Evolutionary conservation across 805 yeast species (phyloP), one percentile per base, ranked within the genome.

Genomic region (Hanseniaspora thailandica): DNA sequence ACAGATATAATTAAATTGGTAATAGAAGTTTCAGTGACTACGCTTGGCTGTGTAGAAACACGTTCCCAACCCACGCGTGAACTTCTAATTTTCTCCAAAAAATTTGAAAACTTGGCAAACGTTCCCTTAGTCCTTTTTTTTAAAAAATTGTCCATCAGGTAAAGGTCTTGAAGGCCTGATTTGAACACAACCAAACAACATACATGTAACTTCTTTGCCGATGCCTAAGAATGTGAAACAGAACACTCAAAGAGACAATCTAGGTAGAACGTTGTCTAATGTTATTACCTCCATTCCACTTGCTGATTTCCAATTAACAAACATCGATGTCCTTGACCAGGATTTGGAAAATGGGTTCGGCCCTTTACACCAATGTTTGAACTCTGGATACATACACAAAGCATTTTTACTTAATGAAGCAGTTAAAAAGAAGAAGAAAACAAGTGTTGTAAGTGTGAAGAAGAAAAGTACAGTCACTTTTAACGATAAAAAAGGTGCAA

Each of bases 321-420:
- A 46, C 17, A 61, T 76, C 22, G 78, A 80, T 51, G 58, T 73
- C 2, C 59, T 67, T 3, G 60, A 74, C 0, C 66, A 71, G 2
- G 96, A 89, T 64, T 70, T 69, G 50, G 96, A 88, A 65, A 86
- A 78, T 62, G 84, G 86, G 1, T 88, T 94, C 83, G 84, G 85
- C 41, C 78, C 86, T 25, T 69, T 89, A 28, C 96, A 89, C 64
- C 76, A 80, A 56, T 78, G 87, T 4, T 68, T 66, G 35, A 61
- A 55, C 45, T 48, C 46, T 20, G 68, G 73, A 56, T 47, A 65
- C 60, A 45, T 63, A 55, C 51, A 62, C 52, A 60, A 71, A 60
- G 57, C 65, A 9, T 65, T 62, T 45, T 52, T 57, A 40, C 47
- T 65, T n/a, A 62, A 60, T 53, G 60, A 60, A 46, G 52, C 52